phyloP scores from a whole-genome alignment of 2,329 filamentous ascomycete genomes.

The Claviceps monticola region DNA sequence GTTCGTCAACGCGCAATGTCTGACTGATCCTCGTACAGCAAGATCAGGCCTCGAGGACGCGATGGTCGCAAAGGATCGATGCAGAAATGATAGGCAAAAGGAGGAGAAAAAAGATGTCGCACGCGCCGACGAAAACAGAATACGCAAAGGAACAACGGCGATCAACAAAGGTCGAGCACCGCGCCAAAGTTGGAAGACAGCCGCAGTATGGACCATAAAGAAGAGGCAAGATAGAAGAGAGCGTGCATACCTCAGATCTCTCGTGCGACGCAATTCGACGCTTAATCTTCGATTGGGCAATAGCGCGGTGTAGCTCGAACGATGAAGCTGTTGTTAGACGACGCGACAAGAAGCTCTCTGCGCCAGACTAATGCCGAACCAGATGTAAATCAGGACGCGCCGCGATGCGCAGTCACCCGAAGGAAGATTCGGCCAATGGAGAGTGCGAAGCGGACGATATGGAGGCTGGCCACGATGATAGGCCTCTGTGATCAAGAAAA shows the following conservation, averaged over 20 bases:
- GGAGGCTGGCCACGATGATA: conserved; percentile 36
- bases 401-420: conserved; percentile 36
- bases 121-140: not conserved
- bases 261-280: conserved; percentile 4
- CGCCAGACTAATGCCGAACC: conserved; percentile 12
- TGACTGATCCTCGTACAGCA: too few relatives aligned
- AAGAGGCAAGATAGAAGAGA: not conserved
- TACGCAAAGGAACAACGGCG: not conserved
- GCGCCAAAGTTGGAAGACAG: not conserved
- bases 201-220: not conserved
- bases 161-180: not conserved
- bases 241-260: conserved; percentile 1
- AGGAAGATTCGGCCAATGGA: conserved; percentile 31
- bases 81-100: not conserved
- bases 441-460: conserved; percentile 24
- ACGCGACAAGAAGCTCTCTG: conserved; percentile 9
- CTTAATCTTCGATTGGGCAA: not conserved
- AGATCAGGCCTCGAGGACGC: not conserved
- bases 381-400: conserved; percentile 9
- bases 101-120: not conserved
- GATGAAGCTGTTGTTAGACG: conserved; percentile 3
- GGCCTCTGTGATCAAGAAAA: conserved; percentile 29
- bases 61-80: not conserved
- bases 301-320: conserved; percentile 8
- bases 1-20: not conserved